Evolutionary conservation across 2,329 filamentous ascomycete genomes (phyloP).

Genomic region (Bertia moriformis): DNA sequence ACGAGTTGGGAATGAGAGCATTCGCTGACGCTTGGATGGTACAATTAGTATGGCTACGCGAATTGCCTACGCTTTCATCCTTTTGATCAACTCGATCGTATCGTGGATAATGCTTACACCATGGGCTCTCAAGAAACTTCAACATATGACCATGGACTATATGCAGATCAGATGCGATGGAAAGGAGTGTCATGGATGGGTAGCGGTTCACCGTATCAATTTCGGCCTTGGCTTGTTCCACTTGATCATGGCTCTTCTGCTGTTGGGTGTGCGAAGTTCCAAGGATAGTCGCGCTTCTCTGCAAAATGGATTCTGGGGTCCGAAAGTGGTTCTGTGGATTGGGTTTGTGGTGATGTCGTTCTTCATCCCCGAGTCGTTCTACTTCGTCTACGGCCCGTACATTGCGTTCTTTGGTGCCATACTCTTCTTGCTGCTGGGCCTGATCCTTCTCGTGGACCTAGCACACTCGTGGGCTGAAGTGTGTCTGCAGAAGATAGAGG

Average conservation of each 20-base stretch:
- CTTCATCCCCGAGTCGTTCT: conserved; percentile 88
- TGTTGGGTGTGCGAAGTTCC: conserved; percentile 75
- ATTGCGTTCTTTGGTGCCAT: conserved; percentile 77
- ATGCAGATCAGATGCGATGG: conserved; percentile 88
- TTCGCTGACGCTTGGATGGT: conserved; percentile 5
- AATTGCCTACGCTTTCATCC: conserved; percentile 87
- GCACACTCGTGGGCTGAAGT: conserved; percentile 96
- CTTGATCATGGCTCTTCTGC: conserved; percentile 66
- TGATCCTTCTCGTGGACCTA: conserved; percentile 84
- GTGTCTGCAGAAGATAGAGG: conserved; percentile 84
- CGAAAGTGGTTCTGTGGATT: conserved; percentile 84
- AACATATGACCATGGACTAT: conserved; percentile 84
- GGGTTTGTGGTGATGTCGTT: conserved; percentile 79
- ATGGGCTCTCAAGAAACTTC: conserved; percentile 92
- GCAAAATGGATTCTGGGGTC: conserved; percentile 98
- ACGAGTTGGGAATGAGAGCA: conserved; percentile 1
- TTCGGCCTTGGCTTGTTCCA: conserved; percentile 94
- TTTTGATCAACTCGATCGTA: conserved; percentile 89
- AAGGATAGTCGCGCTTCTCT: conserved; percentile 76
- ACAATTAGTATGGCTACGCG: conserved; percentile 71
- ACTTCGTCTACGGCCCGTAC: conserved; percentile 91
- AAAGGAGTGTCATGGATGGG: conserved; percentile 84
- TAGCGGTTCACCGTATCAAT: conserved; percentile 93
- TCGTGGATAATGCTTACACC: conserved; percentile 99
- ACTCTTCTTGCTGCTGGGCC: conserved; percentile 80